Conservation (phyloP, 495 filamentous ascomycete species). For the Thozetella sp. region DNA sequence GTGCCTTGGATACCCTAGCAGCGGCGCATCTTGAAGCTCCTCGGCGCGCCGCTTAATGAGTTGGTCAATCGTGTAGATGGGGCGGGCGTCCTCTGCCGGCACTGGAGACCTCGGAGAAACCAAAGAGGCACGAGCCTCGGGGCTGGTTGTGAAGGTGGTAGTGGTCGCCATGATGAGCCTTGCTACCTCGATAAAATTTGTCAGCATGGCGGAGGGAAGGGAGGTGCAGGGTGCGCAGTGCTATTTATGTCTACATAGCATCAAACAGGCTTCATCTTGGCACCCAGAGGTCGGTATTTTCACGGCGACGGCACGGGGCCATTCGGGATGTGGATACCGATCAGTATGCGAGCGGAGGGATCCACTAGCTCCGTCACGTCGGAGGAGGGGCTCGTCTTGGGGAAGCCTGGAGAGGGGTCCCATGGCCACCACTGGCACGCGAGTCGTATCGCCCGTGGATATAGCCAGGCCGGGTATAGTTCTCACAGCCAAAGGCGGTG, state of each 20-base stretch:
- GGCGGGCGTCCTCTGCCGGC: background rate
- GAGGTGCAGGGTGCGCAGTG: too few relatives aligned
- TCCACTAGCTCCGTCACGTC: too few relatives aligned
- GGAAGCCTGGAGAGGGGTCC: too few relatives aligned
- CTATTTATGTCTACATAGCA: background rate
- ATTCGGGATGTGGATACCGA: background rate
- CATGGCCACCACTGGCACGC: too few relatives aligned
- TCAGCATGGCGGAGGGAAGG: background rate
- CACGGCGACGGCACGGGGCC: background rate
- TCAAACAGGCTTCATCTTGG: background rate
- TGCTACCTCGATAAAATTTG: background rate
- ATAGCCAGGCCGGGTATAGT: too few relatives aligned
- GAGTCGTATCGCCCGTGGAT: too few relatives aligned
- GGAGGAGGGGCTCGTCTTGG: too few relatives aligned
- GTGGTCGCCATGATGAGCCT: background rate
- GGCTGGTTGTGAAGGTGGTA: background rate
- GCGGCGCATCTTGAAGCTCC: slow-evolving; percentile 8
- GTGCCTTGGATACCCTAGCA: slow-evolving; percentile 11
- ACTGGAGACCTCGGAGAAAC: background rate
- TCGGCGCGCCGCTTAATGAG: slow-evolving; percentile 8
- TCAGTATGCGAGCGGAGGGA: too few relatives aligned
- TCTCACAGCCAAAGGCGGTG: background rate
- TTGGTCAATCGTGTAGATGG: slow-evolving; percentile 8
- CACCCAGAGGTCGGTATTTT: background rate
- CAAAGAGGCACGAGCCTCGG: background rate